A percentile compares a stretch with the other conserved stretches of the same genome.
phyloP scores from a whole-genome alignment of 163 green algal genomes.

The Chlamydomonas reinhardtii region DNA sequence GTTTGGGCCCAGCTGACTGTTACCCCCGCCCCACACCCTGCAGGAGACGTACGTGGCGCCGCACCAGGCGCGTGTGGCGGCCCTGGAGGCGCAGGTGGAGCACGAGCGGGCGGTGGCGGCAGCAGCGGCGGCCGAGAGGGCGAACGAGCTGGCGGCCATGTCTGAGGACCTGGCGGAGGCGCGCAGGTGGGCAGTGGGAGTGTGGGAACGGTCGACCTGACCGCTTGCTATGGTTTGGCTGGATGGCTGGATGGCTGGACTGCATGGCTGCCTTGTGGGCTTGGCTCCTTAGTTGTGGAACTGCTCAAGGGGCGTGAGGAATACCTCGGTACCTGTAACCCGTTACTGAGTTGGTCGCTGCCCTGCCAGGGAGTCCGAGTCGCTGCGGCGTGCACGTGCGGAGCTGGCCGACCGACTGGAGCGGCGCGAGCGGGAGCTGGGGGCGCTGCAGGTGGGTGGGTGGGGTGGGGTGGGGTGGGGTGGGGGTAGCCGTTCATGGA shows the following conservation, averaged over 20 bases:
- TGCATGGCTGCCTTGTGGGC: no score
- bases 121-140: not conserved
- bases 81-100: slow-evolving; percentile 13
- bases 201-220: no score
- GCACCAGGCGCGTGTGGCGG: not conserved
- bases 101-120: slow-evolving; percentile 1
- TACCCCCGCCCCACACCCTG: no score
- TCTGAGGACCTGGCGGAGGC: slow-evolving; percentile 26
- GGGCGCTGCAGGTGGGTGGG: not conserved
- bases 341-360: not conserved
- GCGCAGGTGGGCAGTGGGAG: not conserved
- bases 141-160: not conserved
- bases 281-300: no score
- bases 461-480: not conserved
- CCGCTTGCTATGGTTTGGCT: no score
- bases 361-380: slow-evolving; percentile 8
- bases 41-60: slow-evolving; percentile 22
- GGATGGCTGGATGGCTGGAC: no score
- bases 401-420: slow-evolving; percentile 23
- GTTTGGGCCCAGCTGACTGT: no score
- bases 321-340: no score
- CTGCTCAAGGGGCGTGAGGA: no score
- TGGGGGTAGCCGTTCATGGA: no score
- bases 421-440: slow-evolving; percentile 7
- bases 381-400: not conserved